These are phyloP conservation scores for Colletotrichum phormii DNA, from an alignment of 2,329 filamentous ascomycete species.

Conservation along the genomic window DNA sequence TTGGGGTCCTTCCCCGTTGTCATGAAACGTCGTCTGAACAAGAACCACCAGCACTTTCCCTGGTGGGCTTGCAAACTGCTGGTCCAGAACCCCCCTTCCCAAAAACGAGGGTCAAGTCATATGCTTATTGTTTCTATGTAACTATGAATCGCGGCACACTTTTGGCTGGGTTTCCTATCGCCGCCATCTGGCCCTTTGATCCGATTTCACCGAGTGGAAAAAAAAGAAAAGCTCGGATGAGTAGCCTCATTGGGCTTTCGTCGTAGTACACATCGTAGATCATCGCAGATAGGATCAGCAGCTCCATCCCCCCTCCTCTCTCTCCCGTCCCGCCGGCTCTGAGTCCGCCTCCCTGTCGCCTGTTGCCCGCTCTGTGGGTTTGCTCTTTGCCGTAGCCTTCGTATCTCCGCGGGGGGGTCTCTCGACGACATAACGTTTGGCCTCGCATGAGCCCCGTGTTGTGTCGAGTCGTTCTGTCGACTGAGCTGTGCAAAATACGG, in stretches of 20 bases:
- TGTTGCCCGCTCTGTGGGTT: background rate
- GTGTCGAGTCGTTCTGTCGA: constrained; percentile 20
- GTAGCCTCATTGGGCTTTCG: constrained; percentile 19
- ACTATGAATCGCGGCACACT: constrained; percentile 11
- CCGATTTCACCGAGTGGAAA: constrained; percentile 17
- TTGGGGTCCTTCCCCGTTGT: constrained; percentile 11
- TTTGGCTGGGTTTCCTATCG: constrained; percentile 7
- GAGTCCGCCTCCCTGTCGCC: constrained; percentile 5
- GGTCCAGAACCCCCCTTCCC: background rate
- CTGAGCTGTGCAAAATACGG: constrained; percentile 19
- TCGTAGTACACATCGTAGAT: background rate
- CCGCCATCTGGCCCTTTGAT: constrained; percentile 20
- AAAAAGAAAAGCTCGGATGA: constrained; percentile 16
- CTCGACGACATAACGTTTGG: constrained; percentile 12
- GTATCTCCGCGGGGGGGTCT: background rate
- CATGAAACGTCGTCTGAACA: constrained; percentile 30
- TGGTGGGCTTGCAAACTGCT: background rate
- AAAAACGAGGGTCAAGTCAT: constrained; percentile 4
- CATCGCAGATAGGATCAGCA: constrained; percentile 1
- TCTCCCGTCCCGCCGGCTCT: background rate
- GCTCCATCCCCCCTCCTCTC: background rate
- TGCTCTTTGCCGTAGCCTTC: background rate
- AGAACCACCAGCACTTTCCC: constrained; percentile 3
- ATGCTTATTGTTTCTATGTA: constrained; percentile 30
- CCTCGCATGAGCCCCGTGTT: constrained; percentile 24